These are phyloP conservation scores for Umbelopsis sp. DNA, from an alignment of 371 early-diverging fungal species.

Conservation along the genomic window DNA sequence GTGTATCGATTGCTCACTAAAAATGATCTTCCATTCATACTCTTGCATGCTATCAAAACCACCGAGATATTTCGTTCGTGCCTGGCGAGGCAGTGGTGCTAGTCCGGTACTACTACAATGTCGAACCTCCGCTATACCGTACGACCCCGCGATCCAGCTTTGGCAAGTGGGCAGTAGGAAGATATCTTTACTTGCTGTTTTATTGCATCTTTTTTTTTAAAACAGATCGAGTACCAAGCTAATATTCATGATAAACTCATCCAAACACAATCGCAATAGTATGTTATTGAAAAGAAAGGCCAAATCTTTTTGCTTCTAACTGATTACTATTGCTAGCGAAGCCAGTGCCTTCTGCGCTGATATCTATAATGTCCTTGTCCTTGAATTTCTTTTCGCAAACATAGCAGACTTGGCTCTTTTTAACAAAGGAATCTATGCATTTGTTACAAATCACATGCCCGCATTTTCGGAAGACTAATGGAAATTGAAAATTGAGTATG, in stretches of 20 bases:
- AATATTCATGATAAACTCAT: background rate
- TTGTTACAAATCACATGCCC: conserved; percentile 88
- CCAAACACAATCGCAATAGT: background rate
- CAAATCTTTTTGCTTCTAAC: conserved; percentile 74
- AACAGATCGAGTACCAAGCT: background rate
- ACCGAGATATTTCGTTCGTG: too few relatives aligned
- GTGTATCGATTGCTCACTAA: too few relatives aligned
- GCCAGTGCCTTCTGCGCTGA: conserved; percentile 88
- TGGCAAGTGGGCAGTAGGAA: too few relatives aligned
- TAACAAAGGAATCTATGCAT: conserved; percentile 82
- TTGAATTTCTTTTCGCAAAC: conserved; percentile 78
- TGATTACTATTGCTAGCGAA: conserved; percentile 81
- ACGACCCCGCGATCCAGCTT: too few relatives aligned
- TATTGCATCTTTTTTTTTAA: too few relatives aligned
- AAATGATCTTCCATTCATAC: too few relatives aligned
- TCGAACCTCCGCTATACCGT: too few relatives aligned
- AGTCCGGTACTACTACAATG: too few relatives aligned
- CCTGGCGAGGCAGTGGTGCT: too few relatives aligned
- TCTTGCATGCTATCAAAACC: too few relatives aligned
- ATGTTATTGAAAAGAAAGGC: conserved; percentile 77
- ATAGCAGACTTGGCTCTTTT: conserved; percentile 73
- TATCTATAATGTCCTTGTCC: conserved; percentile 72
- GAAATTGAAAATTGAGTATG: conserved; percentile 15
- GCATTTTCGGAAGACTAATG: conserved; percentile 73
- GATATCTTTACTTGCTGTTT: too few relatives aligned